Evolutionary conservation across 2,329 filamentous ascomycete species (phyloP), one percentile per base, ranked within the genome.

Genomic region (Macrophomina tecta): DNA sequence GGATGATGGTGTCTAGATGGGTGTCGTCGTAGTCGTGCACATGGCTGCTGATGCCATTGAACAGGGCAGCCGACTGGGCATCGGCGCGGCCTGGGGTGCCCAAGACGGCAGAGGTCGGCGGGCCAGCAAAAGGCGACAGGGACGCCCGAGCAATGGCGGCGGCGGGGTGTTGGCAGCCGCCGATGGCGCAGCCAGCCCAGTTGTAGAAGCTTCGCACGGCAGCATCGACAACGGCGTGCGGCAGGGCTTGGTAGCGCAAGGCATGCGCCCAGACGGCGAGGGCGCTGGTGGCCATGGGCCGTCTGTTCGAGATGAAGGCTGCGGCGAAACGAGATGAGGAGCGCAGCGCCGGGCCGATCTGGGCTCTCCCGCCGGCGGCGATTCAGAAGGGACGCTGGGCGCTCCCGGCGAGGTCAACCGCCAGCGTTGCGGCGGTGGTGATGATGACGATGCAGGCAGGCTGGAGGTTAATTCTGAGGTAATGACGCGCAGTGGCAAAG

Each of bases 1-100:
- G 85, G 52, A 87, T 86, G 69, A 86, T 84, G 5, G 82, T 86
- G 55, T 84, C 83, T 0, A 86, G 76, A 69, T 86, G 84, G 0
- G 84, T 86, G 71, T 87, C 84, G 68, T 87, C 85, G 71, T 86
- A 87, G 70, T 87, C 84, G 66, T 86, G 82, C 3, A 86, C 82
- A 68, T 86, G 84, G 36, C 82, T 84, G 12, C 84, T 82, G 51
- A 87, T 85, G 32, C 85, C 85, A 68, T 87, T 86, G 55, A 87
- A 70, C 6, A 86, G 73, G 0, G 84, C 83, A 1, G 84, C 84
- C 65, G 83, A 78, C 69, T 83, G 81, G 1, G 83, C 79, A 69
- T 86, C 83, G 5, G 76, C 53, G 16, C 64, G 67, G 9, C 48
- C 73, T 23, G 74, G 70, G 16, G 70, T 63, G 42, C 79, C 79